A percentile compares a stretch with the other conserved stretches of the same genome.
These are phyloP conservation scores for Pichia sp. DNA, from an alignment of 1,139 yeast species.

Conservation along the genomic window DNA sequence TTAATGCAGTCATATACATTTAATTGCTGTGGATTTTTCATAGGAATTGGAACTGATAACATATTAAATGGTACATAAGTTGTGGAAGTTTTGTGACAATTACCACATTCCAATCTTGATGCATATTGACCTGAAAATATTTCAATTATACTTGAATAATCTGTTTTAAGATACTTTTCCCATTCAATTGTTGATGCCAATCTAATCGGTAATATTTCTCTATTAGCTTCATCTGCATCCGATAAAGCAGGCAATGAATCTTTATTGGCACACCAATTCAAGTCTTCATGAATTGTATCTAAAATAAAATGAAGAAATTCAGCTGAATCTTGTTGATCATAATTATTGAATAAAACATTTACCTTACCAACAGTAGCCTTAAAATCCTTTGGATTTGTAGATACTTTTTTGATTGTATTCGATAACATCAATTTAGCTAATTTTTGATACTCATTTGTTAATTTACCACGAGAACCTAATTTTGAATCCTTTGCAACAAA, in stretches of 20 bases:
- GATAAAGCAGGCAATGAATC: conserved; percentile 53
- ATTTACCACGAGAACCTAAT: conserved; percentile 76
- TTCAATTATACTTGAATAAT: conserved; percentile 80
- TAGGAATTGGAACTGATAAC: conserved; percentile 63
- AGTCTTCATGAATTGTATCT: conserved; percentile 67
- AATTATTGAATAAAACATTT: conserved; percentile 24
- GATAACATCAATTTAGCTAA: conserved; percentile 55
- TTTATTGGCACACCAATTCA: conserved; percentile 32
- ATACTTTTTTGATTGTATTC: conserved; percentile 27
- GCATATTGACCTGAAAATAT: conserved; percentile 53
- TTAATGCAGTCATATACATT: conserved; percentile 57
- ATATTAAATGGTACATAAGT: conserved; percentile 73
- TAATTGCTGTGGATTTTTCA: conserved; percentile 25
- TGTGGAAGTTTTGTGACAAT: conserved; percentile 75
- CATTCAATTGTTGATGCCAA: conserved; percentile 90
- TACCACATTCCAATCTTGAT: conserved; percentile 69
- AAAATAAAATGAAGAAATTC: conserved; percentile 62
- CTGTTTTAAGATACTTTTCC: conserved; percentile 83
- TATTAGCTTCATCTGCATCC: conserved; percentile 63
- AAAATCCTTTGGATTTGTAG: conserved; percentile 26
- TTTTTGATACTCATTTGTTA: conserved; percentile 68
- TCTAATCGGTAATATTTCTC: conserved; percentile 73
- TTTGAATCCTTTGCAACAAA: conserved; percentile 72
- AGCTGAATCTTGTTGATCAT: conserved; percentile 73
- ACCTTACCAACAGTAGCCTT: conserved; percentile 25